Evolutionary conservation across 495 filamentous ascomycete species (phyloP).

Genomic region (Neurospora africana): DNA sequence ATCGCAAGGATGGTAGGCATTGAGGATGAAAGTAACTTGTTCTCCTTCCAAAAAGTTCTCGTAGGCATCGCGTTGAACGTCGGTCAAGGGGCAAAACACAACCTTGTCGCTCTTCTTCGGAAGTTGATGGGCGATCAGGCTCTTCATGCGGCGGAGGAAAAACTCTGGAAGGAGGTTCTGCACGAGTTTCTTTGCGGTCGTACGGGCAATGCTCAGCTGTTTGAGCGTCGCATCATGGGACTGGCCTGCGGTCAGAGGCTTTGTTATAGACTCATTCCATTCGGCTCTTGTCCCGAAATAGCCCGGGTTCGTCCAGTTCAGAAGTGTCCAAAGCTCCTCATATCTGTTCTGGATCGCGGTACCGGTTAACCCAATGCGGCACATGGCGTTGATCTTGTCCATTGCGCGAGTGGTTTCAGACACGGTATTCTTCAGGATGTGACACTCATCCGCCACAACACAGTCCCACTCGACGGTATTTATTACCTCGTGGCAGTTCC

Average conservation of each 20-base stretch:
- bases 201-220: conserved; percentile 70
- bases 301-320: conserved; percentile 96
- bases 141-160: conserved; percentile 90
- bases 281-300: conserved; percentile 64
- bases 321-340: conserved; percentile 89
- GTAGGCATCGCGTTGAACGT: conserved; percentile 75
- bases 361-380: conserved; percentile 85
- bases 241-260: conserved; percentile 76
- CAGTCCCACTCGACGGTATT: conserved; percentile 92
- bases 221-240: conserved; percentile 78
- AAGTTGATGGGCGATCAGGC: conserved; percentile 84
- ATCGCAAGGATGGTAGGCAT: conserved; percentile 53
- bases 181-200: conserved; percentile 76
- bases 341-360: conserved; percentile 98
- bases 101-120: conserved; percentile 92
- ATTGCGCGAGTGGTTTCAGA: conserved; percentile 77
- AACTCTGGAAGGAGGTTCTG: conserved; percentile 83
- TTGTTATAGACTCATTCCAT: conserved; percentile 69
- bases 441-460: conserved; percentile 94
- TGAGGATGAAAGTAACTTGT: conserved; percentile 57
- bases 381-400: conserved; percentile 86
- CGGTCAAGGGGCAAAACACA: conserved; percentile 87
- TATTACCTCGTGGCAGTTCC: conserved; percentile 58
- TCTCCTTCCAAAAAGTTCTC: conserved; percentile 67
- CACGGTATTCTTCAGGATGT: conserved; percentile 71